Evolutionary conservation across 1,284 basidiomycete species (phyloP), one percentile per base, ranked within the genome.

Genomic region (Neolentinus lepideus): DNA sequence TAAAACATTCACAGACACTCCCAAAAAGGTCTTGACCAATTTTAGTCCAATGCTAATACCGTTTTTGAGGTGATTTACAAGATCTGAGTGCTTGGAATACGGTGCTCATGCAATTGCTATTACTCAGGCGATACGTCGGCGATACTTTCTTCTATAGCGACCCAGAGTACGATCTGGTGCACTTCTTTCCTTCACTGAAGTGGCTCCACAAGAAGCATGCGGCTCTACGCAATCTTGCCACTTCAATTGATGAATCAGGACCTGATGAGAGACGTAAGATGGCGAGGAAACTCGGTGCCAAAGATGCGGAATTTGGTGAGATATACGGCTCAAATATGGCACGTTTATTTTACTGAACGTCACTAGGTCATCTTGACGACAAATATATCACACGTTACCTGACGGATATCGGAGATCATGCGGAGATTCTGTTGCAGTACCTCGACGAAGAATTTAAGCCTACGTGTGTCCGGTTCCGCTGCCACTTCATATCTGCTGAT

Each of bases 361-460:
- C 6, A 21, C 43, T 9, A 25, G 24, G 47, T 29, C 27, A 50
- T 22, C 11, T 29, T 8, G 47, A n/a, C 11, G 47, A 50, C 24
- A 21, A 50, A 6, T 8, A 4, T 25, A 26, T 26, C n/a, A 50
- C 16, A 11, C 29, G 19, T 19, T 59, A 60, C 38, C 36, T 60
- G 2, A 29, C 24, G 3, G 58, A 60, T 35, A 14, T 59, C 1
- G 38, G 33, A 8, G 54, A 54, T 8, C 58, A 60, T 11, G 10
- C 54, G 29, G 52, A 38, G 19, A 29, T 60, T 22, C 53, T 60
- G 3, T 19, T 54, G 2, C 16, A 26, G 9, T 35, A 58, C 31
- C 25, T 60, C 1, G 54, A 60, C 16, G 50, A 54, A 16, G 33
- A 60, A 52, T 59, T 56, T n/a, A 27, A 59, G 31, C 29, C 51